These are phyloP conservation scores for Talaromyces ruber DNA, from an alignment of 495 filamentous ascomycete species.

Conservation along the genomic window DNA sequence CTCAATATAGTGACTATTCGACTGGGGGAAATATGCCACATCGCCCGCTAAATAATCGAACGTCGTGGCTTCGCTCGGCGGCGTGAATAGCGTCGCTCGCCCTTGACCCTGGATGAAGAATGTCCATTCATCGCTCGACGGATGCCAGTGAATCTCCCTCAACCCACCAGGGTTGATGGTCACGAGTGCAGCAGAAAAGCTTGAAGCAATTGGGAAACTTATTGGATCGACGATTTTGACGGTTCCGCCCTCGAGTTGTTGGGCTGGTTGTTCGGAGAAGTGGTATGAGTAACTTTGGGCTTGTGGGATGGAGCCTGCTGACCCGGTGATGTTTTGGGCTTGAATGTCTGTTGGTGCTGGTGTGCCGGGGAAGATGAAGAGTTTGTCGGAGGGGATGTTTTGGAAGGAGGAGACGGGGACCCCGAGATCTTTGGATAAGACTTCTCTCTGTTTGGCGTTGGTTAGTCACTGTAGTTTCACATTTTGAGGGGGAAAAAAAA, in stretches of 20 bases:
- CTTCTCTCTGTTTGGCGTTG: conserved; percentile 29
- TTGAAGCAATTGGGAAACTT: conserved; percentile 51
- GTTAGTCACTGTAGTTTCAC: background rate
- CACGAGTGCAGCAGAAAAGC: conserved; percentile 55
- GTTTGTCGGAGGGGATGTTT: conserved; percentile 47
- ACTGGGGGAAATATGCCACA: conserved; percentile 59
- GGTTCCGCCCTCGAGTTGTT: conserved; percentile 50
- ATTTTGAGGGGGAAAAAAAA: background rate
- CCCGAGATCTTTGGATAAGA: conserved; percentile 56
- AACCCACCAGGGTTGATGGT: conserved; percentile 48
- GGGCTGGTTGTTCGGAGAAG: conserved; percentile 52
- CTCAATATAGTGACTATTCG: conserved; percentile 63
- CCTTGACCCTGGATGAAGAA: conserved; percentile 65
- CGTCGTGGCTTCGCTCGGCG: conserved; percentile 49
- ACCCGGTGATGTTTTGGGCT: conserved; percentile 52
- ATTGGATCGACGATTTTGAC: conserved; percentile 60
- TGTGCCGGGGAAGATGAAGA: conserved; percentile 65
- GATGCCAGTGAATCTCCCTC: conserved; percentile 68
- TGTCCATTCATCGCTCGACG: conserved; percentile 65
- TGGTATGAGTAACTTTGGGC: conserved; percentile 55
- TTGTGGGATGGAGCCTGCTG: conserved; percentile 46
- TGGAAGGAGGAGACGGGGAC: conserved; percentile 45
- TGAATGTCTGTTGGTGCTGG: conserved; percentile 50
- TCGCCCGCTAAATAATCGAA: conserved; percentile 73
- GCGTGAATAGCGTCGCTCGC: conserved; percentile 57